A percentile compares a stretch with the other conserved stretches of the same genome.
phyloP scores from a whole-genome alignment of 2,329 filamentous ascomycete species.

The Neobulgaria alba region DNA sequence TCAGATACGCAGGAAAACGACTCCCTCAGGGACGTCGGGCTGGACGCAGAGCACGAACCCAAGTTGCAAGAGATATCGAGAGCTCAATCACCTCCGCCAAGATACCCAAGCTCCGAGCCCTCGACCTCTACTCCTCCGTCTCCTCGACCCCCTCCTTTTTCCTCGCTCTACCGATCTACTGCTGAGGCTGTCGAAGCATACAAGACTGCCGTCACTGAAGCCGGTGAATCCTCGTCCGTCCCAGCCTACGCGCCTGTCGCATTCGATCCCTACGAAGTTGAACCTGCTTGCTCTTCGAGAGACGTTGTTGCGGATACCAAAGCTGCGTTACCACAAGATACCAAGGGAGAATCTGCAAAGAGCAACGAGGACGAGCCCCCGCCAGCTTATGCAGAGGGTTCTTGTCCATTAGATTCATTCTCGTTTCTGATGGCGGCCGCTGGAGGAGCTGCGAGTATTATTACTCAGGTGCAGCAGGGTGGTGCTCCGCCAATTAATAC shows the following conservation, averaged over 20 bases:
- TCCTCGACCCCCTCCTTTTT: conserved; percentile 49
- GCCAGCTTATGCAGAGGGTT: conserved; percentile 91
- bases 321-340: conserved; percentile 72
- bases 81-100: conserved; percentile 47
- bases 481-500: conserved; percentile 79
- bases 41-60: conserved; percentile 26
- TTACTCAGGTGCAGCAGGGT: conserved; percentile 96
- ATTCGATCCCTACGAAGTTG: conserved; percentile 27
- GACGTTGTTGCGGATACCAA: conserved; percentile 67
- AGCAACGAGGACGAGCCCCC: conserved; percentile 88
- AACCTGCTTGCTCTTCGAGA: conserved; percentile 25
- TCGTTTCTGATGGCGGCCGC: conserved; percentile 97
- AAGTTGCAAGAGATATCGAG: conserved; percentile 29
- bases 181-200: conserved; percentile 31
- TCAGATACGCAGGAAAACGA: conserved; percentile 38
- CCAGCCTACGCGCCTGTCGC: conserved; percentile 46
- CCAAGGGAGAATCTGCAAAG: conserved; percentile 64
- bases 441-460: conserved; percentile 94
- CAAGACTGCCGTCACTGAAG: conserved; percentile 31
- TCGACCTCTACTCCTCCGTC: conserved; percentile 38
- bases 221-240: conserved; percentile 32
- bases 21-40: conserved; percentile 33
- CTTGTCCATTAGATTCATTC: conserved; percentile 85
- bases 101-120: conserved; percentile 46
- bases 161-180: conserved; percentile 45